Evolutionary conservation across 352 stramenopile genomes (phyloP).

Genomic region (Globisporangium barbulae): DNA sequence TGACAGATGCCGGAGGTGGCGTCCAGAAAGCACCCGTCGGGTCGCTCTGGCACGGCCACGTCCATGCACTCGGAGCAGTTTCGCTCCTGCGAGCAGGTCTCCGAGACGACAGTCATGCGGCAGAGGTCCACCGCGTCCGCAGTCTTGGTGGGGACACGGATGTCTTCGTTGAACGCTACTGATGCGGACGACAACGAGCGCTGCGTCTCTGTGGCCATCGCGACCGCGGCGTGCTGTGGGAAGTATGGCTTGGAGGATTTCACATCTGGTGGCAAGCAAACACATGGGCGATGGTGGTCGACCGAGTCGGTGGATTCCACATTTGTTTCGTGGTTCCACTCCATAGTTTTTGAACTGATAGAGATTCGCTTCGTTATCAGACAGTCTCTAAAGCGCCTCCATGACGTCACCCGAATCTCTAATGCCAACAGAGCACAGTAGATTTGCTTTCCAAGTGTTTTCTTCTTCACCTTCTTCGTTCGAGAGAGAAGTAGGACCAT

Average conservation of each 20-base stretch:
- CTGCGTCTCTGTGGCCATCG: background rate
- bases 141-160: background rate
- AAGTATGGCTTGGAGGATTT: background rate
- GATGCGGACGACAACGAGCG: background rate
- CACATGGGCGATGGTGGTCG: background rate
- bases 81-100: constrained; percentile 38
- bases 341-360: background rate
- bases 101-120: constrained; percentile 9
- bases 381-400: background rate
- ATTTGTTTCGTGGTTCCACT: background rate
- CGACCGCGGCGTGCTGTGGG: no score
- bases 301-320: background rate
- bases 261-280: background rate
- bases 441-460: background rate
- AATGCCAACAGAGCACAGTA: background rate
- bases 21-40: constrained; percentile 25
- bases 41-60: background rate
- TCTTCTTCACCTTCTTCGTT: background rate
- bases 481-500: background rate
- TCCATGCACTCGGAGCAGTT: constrained; percentile 67
- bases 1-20: constrained; percentile 14
- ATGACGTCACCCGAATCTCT: background rate
- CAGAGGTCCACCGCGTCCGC: constrained; percentile 3
- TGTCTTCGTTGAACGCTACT: background rate
- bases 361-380: background rate